Conservation (phyloP, 148 eudicot species). For the Cornus suecica region DNA sequence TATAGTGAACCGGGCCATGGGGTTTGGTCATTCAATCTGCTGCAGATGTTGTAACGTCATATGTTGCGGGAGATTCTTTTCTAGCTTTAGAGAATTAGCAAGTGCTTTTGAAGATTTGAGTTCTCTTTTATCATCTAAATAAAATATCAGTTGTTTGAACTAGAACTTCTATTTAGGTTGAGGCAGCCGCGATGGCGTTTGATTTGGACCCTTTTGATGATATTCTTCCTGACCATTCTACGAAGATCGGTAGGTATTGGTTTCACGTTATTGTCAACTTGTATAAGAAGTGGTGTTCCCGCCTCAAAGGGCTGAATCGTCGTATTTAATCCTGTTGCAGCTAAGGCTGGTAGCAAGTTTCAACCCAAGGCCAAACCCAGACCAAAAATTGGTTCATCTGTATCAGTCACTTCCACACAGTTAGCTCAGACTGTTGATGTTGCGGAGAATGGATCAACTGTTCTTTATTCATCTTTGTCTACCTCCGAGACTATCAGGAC, state of each 20-base stretch:
- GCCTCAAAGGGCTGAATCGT: not conserved
- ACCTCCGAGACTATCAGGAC: not conserved
- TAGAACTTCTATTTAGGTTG: not conserved
- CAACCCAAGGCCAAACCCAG: slow-evolving; percentile 58
- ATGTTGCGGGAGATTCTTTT: not conserved
- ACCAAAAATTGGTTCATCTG: slow-evolving; percentile 30
- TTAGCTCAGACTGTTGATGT: slow-evolving; percentile 18
- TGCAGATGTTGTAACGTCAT: not conserved
- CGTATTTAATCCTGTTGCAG: slow-evolving; percentile 23
- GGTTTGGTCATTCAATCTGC: not conserved
- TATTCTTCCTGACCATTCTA: not conserved
- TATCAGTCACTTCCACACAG: slow-evolving; percentile 12
- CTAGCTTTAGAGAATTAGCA: too few species aligned
- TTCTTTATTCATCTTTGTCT: slow-evolving; percentile 8
- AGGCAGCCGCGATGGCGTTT: slow-evolving; percentile 15
- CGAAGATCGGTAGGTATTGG: slow-evolving; percentile 5
- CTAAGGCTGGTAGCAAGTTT: slow-evolving; percentile 47
- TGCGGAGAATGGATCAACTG: not conserved
- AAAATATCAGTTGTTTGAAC: not conserved
- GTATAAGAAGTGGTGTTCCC: not conserved
- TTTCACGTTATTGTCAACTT: not conserved
- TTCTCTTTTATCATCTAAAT: slow-evolving; percentile 9
- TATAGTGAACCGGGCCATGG: too few species aligned
- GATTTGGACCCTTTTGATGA: slow-evolving; percentile 26
- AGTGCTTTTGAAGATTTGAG: not conserved